phyloP scores from a whole-genome alignment of 83 land plant genomes.

The Picea abies region DNA sequence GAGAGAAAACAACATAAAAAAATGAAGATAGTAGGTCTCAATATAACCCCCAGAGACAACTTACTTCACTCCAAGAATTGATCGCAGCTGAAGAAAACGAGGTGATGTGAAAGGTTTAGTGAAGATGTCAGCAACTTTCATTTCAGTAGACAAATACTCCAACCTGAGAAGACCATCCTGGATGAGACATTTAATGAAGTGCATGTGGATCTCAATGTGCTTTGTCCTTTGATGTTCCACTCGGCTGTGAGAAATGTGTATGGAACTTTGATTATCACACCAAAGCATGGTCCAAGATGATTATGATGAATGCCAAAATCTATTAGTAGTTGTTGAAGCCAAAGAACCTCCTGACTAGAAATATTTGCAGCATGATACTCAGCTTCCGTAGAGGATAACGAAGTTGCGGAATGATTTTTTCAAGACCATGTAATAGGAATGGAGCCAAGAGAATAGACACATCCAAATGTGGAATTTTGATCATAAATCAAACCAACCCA shows the following conservation, averaged over 20 bases:
- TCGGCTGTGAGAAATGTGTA: background rate
- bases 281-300: background rate
- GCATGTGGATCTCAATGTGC: too few relatives aligned
- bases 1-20: too few relatives aligned
- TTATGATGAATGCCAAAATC: background rate
- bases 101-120: too few relatives aligned
- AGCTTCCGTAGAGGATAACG: background rate
- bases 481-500: background rate
- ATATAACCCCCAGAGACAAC: background rate
- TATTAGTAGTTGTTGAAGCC: background rate
- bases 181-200: too few relatives aligned
- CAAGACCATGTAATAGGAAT: background rate
- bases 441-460: background rate
- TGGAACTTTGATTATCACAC: background rate
- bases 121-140: too few relatives aligned
- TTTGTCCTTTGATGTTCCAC: background rate
- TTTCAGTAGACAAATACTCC: too few relatives aligned
- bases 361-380: background rate
- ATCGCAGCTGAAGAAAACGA: too few relatives aligned
- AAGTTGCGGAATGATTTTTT: background rate
- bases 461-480: background rate
- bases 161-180: too few relatives aligned
- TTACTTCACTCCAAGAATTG: background rate
- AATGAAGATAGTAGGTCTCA: too few relatives aligned
- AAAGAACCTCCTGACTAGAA: background rate